phyloP scores from a whole-genome alignment of 495 filamentous ascomycete species.

The Podospora conica region DNA sequence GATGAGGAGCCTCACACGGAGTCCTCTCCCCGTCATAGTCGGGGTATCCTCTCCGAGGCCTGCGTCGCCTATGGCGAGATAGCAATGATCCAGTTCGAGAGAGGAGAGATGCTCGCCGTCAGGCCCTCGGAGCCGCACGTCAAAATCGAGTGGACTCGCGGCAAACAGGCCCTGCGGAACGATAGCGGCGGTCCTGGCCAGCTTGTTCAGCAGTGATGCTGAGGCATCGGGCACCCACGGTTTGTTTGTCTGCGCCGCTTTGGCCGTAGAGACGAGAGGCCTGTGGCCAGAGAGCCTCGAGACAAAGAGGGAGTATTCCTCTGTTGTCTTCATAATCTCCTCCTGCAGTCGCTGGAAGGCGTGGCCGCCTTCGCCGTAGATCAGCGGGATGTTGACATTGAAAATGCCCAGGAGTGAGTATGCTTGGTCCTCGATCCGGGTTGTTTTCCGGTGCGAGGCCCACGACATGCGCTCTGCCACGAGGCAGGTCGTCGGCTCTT shows the following conservation, averaged over 20 bases:
- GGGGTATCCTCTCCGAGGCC: neutral
- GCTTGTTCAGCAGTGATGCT: neutral
- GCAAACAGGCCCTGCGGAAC: neutral
- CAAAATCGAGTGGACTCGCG: neutral
- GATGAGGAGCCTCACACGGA: neutral
- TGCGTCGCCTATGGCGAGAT: neutral
- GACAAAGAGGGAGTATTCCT: neutral
- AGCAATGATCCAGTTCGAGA: neutral
- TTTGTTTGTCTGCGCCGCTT: neutral
- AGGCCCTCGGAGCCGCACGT: neutral
- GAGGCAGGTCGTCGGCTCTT: neutral
- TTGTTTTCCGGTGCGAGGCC: neutral
- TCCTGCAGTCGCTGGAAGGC: slow-evolving; percentile 18
- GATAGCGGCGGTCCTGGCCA: neutral
- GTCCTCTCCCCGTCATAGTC: neutral
- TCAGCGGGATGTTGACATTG: slow-evolving; percentile 23
- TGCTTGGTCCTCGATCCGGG: slow-evolving; percentile 16
- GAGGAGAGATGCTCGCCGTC: neutral
- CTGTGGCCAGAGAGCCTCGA: neutral
- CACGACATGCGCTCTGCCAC: neutral
- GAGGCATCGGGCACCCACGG: neutral
- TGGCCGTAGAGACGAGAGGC: neutral
- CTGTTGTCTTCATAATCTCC: neutral
- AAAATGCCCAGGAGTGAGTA: slow-evolving; percentile 27
- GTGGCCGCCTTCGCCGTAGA: slow-evolving; percentile 23